Conservation (phyloP, 2,329 filamentous ascomycete species). For the Aspergillus sp. region DNA sequence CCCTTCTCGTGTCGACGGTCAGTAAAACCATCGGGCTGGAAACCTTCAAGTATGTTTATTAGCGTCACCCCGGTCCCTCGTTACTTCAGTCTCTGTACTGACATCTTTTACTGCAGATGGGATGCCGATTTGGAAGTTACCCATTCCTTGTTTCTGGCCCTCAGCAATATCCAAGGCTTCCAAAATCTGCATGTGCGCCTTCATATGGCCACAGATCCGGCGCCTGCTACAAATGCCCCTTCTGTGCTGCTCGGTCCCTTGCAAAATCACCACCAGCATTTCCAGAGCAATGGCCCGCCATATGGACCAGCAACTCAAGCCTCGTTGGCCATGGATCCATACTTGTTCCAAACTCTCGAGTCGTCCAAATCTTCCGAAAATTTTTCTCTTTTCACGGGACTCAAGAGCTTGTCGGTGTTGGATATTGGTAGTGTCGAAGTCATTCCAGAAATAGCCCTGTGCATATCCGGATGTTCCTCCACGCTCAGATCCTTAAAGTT, state of each 20-base stretch:
- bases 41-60: slow-evolving; percentile 47
- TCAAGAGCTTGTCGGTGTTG: slow-evolving; percentile 52
- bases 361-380: slow-evolving; percentile 1
- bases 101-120: slow-evolving; percentile 43
- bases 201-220: slow-evolving; percentile 42
- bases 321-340: background rate
- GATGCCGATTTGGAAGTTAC: slow-evolving; percentile 61
- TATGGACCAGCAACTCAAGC: background rate
- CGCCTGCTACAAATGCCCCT: too few relatives aligned
- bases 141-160: slow-evolving; percentile 51
- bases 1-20: slow-evolving; percentile 53
- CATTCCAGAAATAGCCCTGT: slow-evolving; percentile 52
- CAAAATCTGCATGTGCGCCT: slow-evolving; percentile 55
- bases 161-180: slow-evolving; percentile 52
- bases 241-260: slow-evolving; percentile 6
- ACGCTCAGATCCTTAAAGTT: slow-evolving; percentile 53
- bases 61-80: too few relatives aligned
- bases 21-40: slow-evolving; percentile 54
- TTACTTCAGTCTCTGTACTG: background rate
- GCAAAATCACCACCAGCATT: slow-evolving; percentile 16
- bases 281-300: slow-evolving; percentile 5
- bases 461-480: slow-evolving; percentile 51
- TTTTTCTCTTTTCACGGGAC: slow-evolving; percentile 53
- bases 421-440: slow-evolving; percentile 59
- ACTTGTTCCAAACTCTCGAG: slow-evolving; percentile 4